These are phyloP conservation scores for Astrocystis sublimbata DNA, from an alignment of 495 filamentous ascomycete genomes.

Conservation along the genomic window DNA sequence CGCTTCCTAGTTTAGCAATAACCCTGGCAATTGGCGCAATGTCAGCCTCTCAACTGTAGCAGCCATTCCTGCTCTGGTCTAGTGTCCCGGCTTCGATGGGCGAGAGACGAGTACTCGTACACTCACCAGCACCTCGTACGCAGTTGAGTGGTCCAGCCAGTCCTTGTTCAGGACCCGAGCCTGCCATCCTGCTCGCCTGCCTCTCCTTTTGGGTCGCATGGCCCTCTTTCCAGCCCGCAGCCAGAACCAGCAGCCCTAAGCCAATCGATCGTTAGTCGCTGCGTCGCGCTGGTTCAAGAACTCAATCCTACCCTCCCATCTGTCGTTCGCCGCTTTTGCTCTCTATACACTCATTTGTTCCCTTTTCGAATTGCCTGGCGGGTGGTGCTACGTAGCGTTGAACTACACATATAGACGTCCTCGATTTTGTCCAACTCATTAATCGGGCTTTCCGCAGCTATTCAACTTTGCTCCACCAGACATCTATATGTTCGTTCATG, in stretches of 20 bases:
- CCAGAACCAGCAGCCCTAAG: constrained; percentile 28
- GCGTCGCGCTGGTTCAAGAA: constrained; percentile 31
- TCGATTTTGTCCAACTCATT: constrained; percentile 26
- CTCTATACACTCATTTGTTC: constrained; percentile 29
- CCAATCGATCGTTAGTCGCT: constrained; percentile 33
- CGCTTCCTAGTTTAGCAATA: constrained; percentile 10
- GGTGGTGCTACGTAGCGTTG: constrained; percentile 33
- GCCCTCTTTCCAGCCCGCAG: constrained; percentile 26
- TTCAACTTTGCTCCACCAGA: constrained; percentile 23
- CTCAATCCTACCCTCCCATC: constrained; percentile 25
- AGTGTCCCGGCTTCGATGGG: constrained; percentile 15
- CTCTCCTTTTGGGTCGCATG: constrained; percentile 36
- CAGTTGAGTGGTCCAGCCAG: too few relatives aligned
- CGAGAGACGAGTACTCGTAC: background rate
- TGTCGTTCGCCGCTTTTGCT: constrained; percentile 26
- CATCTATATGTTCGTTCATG: constrained; percentile 26
- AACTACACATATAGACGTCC: constrained; percentile 15
- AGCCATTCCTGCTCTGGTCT: constrained; percentile 26
- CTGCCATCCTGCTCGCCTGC: too few relatives aligned
- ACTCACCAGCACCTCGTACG: constrained; percentile 12
- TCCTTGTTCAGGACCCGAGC: too few relatives aligned
- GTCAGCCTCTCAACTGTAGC: constrained; percentile 21
- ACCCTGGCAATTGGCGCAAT: constrained; percentile 3
- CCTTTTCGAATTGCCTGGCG: constrained; percentile 24
- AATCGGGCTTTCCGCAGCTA: constrained; percentile 27